Percentiles rank a stretch among this genome's conserved stretches.
Conservation (phyloP, 2,329 filamentous ascomycete species). For the Trichoderma sp. region DNA sequence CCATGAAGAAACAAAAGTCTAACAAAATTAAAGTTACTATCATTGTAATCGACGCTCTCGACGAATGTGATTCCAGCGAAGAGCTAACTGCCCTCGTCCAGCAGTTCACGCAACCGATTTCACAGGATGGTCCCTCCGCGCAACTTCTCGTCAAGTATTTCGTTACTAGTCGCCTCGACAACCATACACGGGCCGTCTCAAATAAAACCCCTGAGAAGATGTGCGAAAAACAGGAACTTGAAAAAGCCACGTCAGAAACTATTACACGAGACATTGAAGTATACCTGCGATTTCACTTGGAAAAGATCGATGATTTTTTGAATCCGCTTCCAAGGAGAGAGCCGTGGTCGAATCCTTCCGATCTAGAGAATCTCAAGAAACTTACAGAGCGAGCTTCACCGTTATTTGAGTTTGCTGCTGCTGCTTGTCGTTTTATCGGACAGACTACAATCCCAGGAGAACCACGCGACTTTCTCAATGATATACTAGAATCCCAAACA, state of each 20-base stretch:
- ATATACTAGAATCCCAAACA: conserved; percentile 26
- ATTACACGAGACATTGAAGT: conserved; percentile 33
- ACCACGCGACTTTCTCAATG: conserved; percentile 27
- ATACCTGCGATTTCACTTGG: neutral
- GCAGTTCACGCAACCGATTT: neutral
- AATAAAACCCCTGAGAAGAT: neutral
- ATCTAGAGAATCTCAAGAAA: neutral
- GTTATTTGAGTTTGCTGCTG: conserved; percentile 28
- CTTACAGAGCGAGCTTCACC: conserved; percentile 21
- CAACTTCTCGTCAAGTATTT: conserved; percentile 35
- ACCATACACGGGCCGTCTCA: conserved; percentile 36
- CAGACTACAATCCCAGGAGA: neutral
- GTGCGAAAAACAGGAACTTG: neutral
- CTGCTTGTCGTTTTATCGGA: conserved; percentile 27
- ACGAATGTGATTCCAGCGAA: conserved; percentile 32
- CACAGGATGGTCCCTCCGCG: neutral
- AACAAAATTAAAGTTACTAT: neutral
- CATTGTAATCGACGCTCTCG: conserved; percentile 39
- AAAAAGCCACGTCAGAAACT: neutral
- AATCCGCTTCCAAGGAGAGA: neutral
- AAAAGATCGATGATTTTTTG: neutral
- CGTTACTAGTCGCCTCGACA: conserved; percentile 30
- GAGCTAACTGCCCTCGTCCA: conserved; percentile 35
- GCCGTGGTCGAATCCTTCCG: neutral
- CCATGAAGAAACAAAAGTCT: neutral